A percentile compares a stretch with the other conserved stretches of the same genome.
Conservation (phyloP, 2,329 filamentous ascomycete species). For the Tolypocladium nubicola region DNA sequence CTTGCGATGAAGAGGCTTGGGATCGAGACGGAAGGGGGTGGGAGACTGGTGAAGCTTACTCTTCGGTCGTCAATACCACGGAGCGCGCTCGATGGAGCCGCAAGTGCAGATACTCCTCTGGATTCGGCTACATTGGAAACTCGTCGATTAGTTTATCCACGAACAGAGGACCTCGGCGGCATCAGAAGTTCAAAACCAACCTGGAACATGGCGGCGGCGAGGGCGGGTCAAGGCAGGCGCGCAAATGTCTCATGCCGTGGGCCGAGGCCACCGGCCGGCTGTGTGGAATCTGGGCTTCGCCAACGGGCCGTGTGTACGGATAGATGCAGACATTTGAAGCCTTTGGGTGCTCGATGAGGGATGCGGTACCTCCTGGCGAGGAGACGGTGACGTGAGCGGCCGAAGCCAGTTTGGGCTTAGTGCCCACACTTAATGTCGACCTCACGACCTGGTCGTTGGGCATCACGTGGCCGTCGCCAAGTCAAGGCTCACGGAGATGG, state of each 20-base stretch:
- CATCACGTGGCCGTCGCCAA: neutral
- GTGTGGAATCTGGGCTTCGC: neutral
- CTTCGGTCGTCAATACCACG: constrained; percentile 68
- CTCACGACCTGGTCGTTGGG: neutral
- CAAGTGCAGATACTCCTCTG: constrained; percentile 64
- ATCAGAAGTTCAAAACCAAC: neutral
- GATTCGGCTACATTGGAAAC: constrained; percentile 40
- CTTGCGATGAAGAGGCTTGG: neutral
- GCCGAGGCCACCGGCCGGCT: neutral
- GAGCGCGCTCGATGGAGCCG: constrained; percentile 76
- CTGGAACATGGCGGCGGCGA: constrained; percentile 8
- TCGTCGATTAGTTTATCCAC: neutral
- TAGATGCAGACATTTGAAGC: neutral
- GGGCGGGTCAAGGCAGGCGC: neutral
- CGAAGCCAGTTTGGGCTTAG: neutral
- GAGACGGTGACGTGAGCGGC: neutral
- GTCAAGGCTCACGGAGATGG: neutral
- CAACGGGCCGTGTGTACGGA: neutral
- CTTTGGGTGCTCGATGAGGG: neutral
- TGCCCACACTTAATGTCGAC: neutral
- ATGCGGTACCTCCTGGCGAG: neutral
- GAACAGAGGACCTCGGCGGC: neutral
- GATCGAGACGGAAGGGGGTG: constrained; percentile 6
- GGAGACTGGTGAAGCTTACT: constrained; percentile 35
- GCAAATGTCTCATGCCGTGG: neutral